phyloP scores from a whole-genome alignment of 805 yeast species.

The Yarrowia sp. region DNA sequence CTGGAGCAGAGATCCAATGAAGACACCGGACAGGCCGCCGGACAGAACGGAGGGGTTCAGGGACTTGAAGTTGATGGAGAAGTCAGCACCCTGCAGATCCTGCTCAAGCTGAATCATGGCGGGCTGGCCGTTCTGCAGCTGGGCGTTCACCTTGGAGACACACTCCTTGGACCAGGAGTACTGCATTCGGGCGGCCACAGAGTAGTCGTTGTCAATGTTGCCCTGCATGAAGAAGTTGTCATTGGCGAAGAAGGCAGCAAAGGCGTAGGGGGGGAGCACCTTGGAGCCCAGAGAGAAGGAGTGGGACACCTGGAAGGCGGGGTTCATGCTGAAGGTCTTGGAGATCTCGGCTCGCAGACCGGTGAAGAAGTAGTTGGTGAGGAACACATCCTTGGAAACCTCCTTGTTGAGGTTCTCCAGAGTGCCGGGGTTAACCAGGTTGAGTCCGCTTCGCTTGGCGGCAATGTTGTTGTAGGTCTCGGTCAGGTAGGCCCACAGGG shows the following conservation, averaged over 20 bases:
- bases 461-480: conserved; percentile 74
- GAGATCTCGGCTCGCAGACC: conserved; percentile 96
- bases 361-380: conserved; percentile 87
- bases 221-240: conserved; percentile 90
- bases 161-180: conserved; percentile 85
- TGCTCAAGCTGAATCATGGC: conserved; percentile 95
- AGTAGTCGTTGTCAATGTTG: conserved; percentile 83
- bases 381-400: conserved; percentile 90
- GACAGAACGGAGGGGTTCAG: conserved; percentile 84
- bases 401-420: conserved; percentile 93
- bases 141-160: conserved; percentile 84
- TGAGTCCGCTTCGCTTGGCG: conserved; percentile 81
- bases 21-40: conserved; percentile 86
- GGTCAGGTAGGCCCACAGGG: conserved; percentile 78
- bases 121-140: conserved; percentile 87
- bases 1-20: conserved; percentile 90
- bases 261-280: conserved; percentile 86
- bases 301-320: conserved; percentile 96
- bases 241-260: conserved; percentile 86
- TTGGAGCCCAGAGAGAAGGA: conserved; percentile 88
- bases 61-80: conserved; percentile 85
- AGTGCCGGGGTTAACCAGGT: conserved; percentile 91
- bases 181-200: conserved; percentile 87
- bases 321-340: conserved; percentile 88
- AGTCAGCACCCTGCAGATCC: conserved; percentile 90